Evolutionary conservation across 176 grass and related monocot species (phyloP).

Genomic region (Neostapfia colusana): DNA sequence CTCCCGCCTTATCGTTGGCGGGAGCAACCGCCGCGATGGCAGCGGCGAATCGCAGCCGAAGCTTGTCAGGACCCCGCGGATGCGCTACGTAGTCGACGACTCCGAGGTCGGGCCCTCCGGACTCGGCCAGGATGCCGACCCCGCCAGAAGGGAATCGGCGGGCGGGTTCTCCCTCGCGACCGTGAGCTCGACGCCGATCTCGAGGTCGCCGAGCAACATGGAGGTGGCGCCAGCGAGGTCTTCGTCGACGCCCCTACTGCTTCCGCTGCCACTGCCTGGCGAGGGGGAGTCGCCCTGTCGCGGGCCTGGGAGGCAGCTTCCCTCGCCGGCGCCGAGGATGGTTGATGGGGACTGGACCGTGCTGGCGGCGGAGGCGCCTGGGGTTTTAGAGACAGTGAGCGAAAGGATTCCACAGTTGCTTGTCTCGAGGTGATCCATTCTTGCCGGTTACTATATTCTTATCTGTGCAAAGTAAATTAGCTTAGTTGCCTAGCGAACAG

Average conservation of each 20-base stretch:
- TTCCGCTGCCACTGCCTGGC: slow-evolving; percentile 49
- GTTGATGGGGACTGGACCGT: slow-evolving; percentile 34
- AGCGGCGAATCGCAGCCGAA: slow-evolving; percentile 47
- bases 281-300: slow-evolving; percentile 21
- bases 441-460: not conserved
- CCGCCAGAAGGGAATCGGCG: slow-evolving; percentile 16
- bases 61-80: slow-evolving; percentile 55
- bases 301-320: slow-evolving; percentile 37
- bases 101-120: slow-evolving; percentile 52
- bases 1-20: slow-evolving; percentile 18
- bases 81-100: slow-evolving; percentile 57
- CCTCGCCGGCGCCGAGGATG: slow-evolving; percentile 35
- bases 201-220: slow-evolving; percentile 43
- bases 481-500: not conserved
- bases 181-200: slow-evolving; percentile 53
- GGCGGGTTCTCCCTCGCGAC: slow-evolving; percentile 4
- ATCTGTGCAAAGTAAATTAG: not conserved
- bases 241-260: slow-evolving; percentile 59
- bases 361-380: not conserved
- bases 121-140: slow-evolving; percentile 32
- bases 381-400: slow-evolving; percentile 17
- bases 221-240: slow-evolving; percentile 41
- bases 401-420: slow-evolving; percentile 31
- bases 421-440: slow-evolving; percentile 39
- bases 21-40: slow-evolving; percentile 28